These are phyloP conservation scores for Sugiyamaella sp. DNA, from an alignment of 1,139 yeast species.

Conservation along the genomic window DNA sequence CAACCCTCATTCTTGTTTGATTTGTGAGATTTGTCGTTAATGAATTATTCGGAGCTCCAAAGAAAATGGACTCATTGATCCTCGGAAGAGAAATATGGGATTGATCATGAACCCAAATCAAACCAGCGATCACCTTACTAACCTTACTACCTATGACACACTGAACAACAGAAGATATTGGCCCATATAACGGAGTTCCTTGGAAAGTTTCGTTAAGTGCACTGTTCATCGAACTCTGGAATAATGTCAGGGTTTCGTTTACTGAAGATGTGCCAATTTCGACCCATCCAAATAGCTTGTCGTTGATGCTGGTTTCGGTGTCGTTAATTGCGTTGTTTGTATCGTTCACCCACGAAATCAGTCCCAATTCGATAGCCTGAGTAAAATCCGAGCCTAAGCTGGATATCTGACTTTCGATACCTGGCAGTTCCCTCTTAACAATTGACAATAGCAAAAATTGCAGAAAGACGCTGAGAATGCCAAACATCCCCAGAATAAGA, in stretches of 20 bases:
- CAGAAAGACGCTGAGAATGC: slow-evolving; percentile 46
- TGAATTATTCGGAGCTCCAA: slow-evolving; percentile 9
- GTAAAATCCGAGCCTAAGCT: slow-evolving; percentile 28
- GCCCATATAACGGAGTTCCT: slow-evolving; percentile 63
- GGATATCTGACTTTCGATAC: slow-evolving; percentile 25
- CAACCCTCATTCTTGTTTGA: neutral
- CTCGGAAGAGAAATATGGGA: slow-evolving; percentile 64
- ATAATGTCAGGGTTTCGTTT: slow-evolving; percentile 56
- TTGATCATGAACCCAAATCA: slow-evolving; percentile 75
- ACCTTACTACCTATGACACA: slow-evolving; percentile 81
- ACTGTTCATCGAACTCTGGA: slow-evolving; percentile 55
- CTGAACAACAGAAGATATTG: slow-evolving; percentile 64
- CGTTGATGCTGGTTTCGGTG: slow-evolving; percentile 57
- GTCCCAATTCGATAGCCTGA: slow-evolving; percentile 27
- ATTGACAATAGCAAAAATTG: slow-evolving; percentile 47
- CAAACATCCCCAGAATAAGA: slow-evolving; percentile 48
- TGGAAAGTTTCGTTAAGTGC: slow-evolving; percentile 64
- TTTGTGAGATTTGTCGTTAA: slow-evolving; percentile 5
- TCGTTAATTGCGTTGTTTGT: slow-evolving; percentile 53
- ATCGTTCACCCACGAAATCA: slow-evolving; percentile 51
- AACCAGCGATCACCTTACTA: slow-evolving; percentile 63
- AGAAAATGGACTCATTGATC: slow-evolving; percentile 39
- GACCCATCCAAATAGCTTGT: slow-evolving; percentile 68
- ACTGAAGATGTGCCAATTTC: slow-evolving; percentile 56
- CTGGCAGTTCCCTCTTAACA: slow-evolving; percentile 32